Conservation (phyloP, 805 yeast genomes). For the Saccharomycodes ludwigii region DNA sequence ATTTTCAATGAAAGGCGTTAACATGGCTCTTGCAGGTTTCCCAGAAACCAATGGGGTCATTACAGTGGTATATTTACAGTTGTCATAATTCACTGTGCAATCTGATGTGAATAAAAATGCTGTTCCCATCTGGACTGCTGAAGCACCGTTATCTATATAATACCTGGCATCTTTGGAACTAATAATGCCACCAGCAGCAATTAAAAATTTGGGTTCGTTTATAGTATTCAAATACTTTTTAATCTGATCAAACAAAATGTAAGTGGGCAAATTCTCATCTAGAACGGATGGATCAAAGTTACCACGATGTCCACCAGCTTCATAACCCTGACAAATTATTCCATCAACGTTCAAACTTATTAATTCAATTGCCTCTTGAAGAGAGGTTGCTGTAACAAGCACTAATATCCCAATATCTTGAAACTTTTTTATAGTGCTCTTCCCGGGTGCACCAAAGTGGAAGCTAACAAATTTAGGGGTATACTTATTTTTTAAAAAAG, state of each 20-base stretch:
- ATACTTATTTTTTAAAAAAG: constrained; percentile 8
- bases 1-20: constrained; percentile 24
- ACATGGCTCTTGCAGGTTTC: constrained; percentile 26
- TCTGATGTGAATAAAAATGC: constrained; percentile 25
- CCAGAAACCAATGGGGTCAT: constrained; percentile 29
- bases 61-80: constrained; percentile 14
- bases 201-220: constrained; percentile 17
- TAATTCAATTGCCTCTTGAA: constrained; percentile 28
- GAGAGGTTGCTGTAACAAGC: constrained; percentile 35
- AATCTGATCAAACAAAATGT: constrained; percentile 11
- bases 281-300: constrained; percentile 27
- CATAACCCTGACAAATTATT: constrained; percentile 42
- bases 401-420: constrained; percentile 29
- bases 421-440: constrained; percentile 21
- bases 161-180: constrained; percentile 21
- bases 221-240: background rate
- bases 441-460: constrained; percentile 38
- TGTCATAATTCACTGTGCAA: too few species aligned
- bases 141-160: constrained; percentile 31
- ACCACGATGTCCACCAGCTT: constrained; percentile 60
- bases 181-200: constrained; percentile 46
- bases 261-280: constrained; percentile 25
- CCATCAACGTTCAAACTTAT: constrained; percentile 31
- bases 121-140: constrained; percentile 47
- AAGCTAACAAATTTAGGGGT: constrained; percentile 38